Base-by-base conservation (phyloP, 2,329 filamentous ascomycete genomes). In the Pseudocercospora musae region DNA sequence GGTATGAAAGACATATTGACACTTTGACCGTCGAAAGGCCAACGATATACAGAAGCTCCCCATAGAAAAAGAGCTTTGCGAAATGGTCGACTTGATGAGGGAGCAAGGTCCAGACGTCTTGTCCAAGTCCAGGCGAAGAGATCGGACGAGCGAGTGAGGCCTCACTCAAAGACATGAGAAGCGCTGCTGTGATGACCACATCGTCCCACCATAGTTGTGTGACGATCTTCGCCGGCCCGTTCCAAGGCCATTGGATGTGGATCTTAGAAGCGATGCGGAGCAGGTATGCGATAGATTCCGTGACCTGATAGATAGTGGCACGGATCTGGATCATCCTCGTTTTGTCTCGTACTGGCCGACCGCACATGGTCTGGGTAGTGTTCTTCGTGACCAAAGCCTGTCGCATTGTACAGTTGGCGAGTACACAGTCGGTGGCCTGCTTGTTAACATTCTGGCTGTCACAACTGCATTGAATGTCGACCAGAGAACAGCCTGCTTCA, bases 231-330 rank as follows among this genome's bases (percentile, higher is more conserved):
- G 37, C 29, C 20, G 20, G 53, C 13, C 53, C 31, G 13, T 40
- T 56, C 31, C 21, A 61, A 4, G 21, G 37, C 56, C 60, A 62
- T 11, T 57, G 60, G 9, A 62, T 46, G 20, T 48, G 44, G 4
- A 62, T 23, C 27, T 62, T 62, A 6, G 56, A 56, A 9, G 57
- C 56, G 37, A 62, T 62, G 18, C 60, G 60, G 23, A 62, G 33
- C 10, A 50, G 18, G 49, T 49, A 62, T n/a, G 60, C 60, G 25
- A 54, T 20, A 2, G 50, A 40, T 10, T 52, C 56, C 31, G 46
- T 21, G 7, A 31, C 37, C 8, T 52, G 48, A 15, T 44, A 52
- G n/a, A 56, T 25, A 11, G 31, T 50, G 23, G 31, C 53, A 8
- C 20, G 20, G 9, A 56, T 49, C 4, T 18, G 56, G 3, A 57